Conservation (phyloP, 768 basidiomycete genomes). For the Mycena capillaripes region DNA sequence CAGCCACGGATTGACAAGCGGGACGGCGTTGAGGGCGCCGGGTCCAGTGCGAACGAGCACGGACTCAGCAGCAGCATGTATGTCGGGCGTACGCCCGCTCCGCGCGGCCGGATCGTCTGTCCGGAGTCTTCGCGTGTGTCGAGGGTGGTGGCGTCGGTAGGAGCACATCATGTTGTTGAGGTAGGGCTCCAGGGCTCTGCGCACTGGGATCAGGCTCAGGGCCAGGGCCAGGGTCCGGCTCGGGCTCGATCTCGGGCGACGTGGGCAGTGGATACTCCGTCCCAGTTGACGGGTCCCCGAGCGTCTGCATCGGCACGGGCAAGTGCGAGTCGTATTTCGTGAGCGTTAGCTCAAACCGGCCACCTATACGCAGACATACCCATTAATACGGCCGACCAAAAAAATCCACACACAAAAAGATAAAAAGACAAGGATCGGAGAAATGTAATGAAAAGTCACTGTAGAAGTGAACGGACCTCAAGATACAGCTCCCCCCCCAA, state of each 20-base stretch:
- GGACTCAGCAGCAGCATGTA: conserved; percentile 32
- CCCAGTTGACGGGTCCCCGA: conserved; percentile 57
- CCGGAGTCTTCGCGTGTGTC: not conserved
- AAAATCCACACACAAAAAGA: too few species aligned
- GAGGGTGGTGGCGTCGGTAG: not conserved
- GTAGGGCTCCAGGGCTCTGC: too few species aligned
- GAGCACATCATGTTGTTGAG: not conserved
- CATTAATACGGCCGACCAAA: too few species aligned
- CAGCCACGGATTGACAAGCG: conserved; percentile 56
- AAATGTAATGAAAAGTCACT: too few species aligned
- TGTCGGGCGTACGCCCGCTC: conserved; percentile 30
- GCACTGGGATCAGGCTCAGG: too few species aligned
- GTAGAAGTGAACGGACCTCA: conserved; percentile 68
- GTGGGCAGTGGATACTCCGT: conserved; percentile 44
- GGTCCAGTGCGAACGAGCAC: conserved; percentile 20
- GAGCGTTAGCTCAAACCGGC: conserved; percentile 62
- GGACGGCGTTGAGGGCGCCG: conserved; percentile 13
- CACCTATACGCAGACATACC: too few species aligned
- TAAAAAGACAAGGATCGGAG: too few species aligned
- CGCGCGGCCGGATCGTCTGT: conserved; percentile 16
- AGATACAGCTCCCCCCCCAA: conserved; percentile 95
- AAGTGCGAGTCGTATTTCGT: conserved; percentile 51
- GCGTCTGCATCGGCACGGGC: conserved; percentile 56
- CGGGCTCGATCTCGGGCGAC: not conserved
- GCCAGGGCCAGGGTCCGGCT: not conserved